Base-by-base conservation (phyloP, 805 yeast species). In the Metschnikowia cerradonensis region DNA sequence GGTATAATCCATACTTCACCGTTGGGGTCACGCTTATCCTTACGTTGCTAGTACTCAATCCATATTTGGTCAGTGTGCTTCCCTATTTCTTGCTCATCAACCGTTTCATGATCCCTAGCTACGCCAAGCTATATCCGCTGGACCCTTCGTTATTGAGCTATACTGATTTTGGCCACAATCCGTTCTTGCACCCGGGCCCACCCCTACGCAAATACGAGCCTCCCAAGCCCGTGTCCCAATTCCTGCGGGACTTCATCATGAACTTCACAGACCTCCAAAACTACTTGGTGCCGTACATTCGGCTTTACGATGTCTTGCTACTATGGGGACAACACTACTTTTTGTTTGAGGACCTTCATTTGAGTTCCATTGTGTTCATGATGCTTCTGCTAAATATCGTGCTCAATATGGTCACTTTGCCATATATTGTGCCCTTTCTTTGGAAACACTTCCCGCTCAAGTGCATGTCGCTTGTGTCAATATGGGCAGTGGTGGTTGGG, bases 241-340 rank as follows among this genome's bases (percentile, higher is more conserved):
- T 87, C 45, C 83, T 91, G 32, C 74, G 87, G 49, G 96, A 90
- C 63, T 90, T 89, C 62, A 67, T 85, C 19, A 63, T 89, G 50
- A 90, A 90, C 63, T 71, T 88, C 59, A 88, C 95, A 1, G 96
- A 90, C 69, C 71, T 89, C 52, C 96, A 90, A 62, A 90, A 90
- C 63, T 85, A 83, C 60, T 84, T 87, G 88, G 62, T 83, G 31
- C 60, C 83, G 13, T 88, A 84, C 63, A 83, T 86, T 8, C 64
- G 70, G 11, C 67, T 73, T 0, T 89, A 83, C 76, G 92, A 90
- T 66, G 73, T 75, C 20, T 46, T 81, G 4, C 70, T 75, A 19
- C 67, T 72, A 57, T 50, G 79, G 40, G 71, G 86, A 32, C 67
- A 71, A 19, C 81, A 79, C 50, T 82, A 83, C 63, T 80, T 86